Evolutionary conservation across 164 flowering plant genomes (phyloP), one percentile per base, ranked within the genome.

Genomic region (Chloranthus sessilifolius): DNA sequence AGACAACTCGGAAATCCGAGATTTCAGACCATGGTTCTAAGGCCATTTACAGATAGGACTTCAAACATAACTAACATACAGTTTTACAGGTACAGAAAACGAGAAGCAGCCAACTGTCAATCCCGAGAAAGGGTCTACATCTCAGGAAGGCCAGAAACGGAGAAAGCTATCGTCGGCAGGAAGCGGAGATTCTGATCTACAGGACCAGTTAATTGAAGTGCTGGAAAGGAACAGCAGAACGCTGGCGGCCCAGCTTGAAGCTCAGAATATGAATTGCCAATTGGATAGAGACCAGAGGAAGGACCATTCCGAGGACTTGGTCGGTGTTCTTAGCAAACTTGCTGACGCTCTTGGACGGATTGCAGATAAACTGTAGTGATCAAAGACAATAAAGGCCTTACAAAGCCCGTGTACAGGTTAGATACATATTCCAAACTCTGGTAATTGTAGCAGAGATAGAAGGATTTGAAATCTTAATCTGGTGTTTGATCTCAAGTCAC

Each of bases 331-430:
- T 33, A 62, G 68, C 56, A 86, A 79, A 71, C 76, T 90, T 12
- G 95, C 97, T 1, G 95, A 86, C 65, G 83, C 95, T 28, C 55
- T 90, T 6, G 85, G 78, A 37, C 77, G 69, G 59, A 86, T 90
- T 36, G 95, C 94, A 0, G 94, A 86, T 34, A 86, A 84, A 61
- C 67, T 85, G 58, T 85, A 83, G 66, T 35, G 15, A 19, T 3
- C 16, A 14, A 36, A 15, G 14, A 36, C 10, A 50, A 52, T 7
- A 34, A 16, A 10, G 40, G 33, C 31, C 35, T 19, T 48, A 31
- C 15, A 35, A 43, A 24, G 15, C 24, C 27, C 43, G 50, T 66
- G 74, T 69, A 68, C 60, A 64, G 57, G 46, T n/a, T 27, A 44
- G 46, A 38, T 24, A 24, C 31, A 15, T 24, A 17, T 20, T 31